Base-by-base conservation (phyloP, 306 rosid species). In the Begonia loranthoides region DNA sequence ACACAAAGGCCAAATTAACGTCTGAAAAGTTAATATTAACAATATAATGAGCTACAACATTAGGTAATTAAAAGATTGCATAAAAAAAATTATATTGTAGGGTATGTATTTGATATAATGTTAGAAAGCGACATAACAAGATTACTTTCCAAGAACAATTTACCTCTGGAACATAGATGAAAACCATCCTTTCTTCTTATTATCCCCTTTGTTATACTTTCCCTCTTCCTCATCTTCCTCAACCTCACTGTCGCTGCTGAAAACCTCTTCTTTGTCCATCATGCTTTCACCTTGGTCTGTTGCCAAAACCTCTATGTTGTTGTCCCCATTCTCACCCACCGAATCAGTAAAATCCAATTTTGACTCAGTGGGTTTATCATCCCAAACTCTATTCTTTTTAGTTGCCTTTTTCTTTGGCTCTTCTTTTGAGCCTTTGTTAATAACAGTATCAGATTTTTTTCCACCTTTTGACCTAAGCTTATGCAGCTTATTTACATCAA, bases 151-250 rank as follows among this genome's bases (percentile, higher is more conserved):
- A 28, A 7, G 9, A 5, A 28, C 36, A 55, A 58, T 45, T 64
- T 63, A 90, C 97, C 95, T 90, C 75, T 85, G 87, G 55, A 90
- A 82, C 97, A 90, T 86, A 47, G 95, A 80, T 15, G 97, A 85
- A 70, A 90, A 90, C 95, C 97, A 86, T 17, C 94, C 92, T 76
- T 85, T 90, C 87, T 78, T 85, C 70, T 86, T 87, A 9, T 87
- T 75, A 71, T 76, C 87, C 41, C 84, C 85, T 69, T 80, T 90
- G 61, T 67, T 72, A 51, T 53, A 75, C 72, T 72, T 73, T 53
- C 74, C 81, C 24, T 36, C 59, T 57, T 84, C 89, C 53, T 73
- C 93, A 36, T 84, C 96, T 45, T 75, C 89, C 49, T 82, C 97
- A 47, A 40, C 50, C 79, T 89, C 95, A 56, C 97, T 82, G 45